Percentiles rank a stretch among this genome's conserved stretches.
These are phyloP conservation scores for Ceratocystis colombiana DNA, from an alignment of 2,329 filamentous ascomycete genomes.

Conservation along the genomic window DNA sequence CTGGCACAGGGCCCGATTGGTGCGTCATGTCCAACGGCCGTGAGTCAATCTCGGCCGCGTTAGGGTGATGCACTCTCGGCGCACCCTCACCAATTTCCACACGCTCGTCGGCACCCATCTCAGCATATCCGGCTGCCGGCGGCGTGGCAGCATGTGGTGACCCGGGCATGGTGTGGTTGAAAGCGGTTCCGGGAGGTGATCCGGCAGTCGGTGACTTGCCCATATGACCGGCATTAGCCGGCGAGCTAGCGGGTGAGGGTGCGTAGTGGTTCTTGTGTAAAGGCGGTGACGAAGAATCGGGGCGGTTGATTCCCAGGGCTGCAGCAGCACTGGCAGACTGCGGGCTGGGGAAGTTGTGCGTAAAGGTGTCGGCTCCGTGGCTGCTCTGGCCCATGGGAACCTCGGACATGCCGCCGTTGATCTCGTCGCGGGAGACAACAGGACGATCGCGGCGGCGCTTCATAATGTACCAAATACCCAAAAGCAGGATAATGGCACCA, in stretches of 20 bases:
- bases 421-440: slow-evolving; percentile 33
- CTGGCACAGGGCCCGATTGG: slow-evolving; percentile 31
- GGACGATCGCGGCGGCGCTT: slow-evolving; percentile 27
- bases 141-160: slow-evolving; percentile 25
- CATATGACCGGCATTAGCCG: slow-evolving; percentile 13
- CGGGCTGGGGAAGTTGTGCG: slow-evolving; percentile 32
- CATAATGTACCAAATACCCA: slow-evolving; percentile 27
- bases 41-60: slow-evolving; percentile 36
- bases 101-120: slow-evolving; percentile 29
- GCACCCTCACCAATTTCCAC: slow-evolving; percentile 31
- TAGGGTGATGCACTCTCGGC: slow-evolving; percentile 32
- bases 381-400: slow-evolving; percentile 34
- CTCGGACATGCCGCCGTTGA: slow-evolving; percentile 35
- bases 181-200: background rate
- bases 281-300: slow-evolving; percentile 29
- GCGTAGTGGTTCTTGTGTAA: slow-evolving; percentile 26
- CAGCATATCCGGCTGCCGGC: slow-evolving; percentile 22
- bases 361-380: slow-evolving; percentile 25
- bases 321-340: slow-evolving; percentile 24
- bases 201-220: background rate
- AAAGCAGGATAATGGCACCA: slow-evolving; percentile 31
- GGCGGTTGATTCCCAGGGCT: slow-evolving; percentile 24
- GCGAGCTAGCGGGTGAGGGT: slow-evolving; percentile 27
- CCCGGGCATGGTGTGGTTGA: slow-evolving; percentile 15
- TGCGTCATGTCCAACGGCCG: slow-evolving; percentile 31